Evolutionary conservation across 164 flowering plant genomes (phyloP).

Genomic region (Stephania japonica): DNA sequence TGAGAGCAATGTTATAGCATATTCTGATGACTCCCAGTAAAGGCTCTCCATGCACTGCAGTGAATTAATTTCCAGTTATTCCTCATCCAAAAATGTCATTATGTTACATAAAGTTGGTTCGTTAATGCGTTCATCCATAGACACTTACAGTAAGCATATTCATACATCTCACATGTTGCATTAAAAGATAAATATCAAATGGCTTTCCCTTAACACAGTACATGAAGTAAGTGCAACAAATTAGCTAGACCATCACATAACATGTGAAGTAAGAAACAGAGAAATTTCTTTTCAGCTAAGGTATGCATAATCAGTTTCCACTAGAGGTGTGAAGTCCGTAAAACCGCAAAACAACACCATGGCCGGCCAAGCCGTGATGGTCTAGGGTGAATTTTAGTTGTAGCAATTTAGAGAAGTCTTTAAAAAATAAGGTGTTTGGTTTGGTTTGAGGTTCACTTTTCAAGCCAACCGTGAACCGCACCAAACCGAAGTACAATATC

Average conservation of each 20-base stretch:
- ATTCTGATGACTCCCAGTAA: constrained; percentile 88
- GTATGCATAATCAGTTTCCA: background rate
- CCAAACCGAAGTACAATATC: too few species aligned
- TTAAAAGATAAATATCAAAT: too few species aligned
- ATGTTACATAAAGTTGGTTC: background rate
- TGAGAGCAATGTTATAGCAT: constrained; percentile 91
- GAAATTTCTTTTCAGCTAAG: background rate
- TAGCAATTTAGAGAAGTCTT: too few species aligned
- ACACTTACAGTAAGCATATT: background rate
- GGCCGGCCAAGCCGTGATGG: too few species aligned
- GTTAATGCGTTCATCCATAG: too few species aligned
- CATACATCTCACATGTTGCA: background rate
- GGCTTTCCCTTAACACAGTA: background rate
- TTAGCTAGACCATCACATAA: background rate
- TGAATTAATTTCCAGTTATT: background rate
- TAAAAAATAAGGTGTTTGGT: too few species aligned
- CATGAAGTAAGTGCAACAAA: background rate
- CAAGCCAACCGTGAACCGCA: too few species aligned
- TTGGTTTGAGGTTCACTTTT: too few species aligned
- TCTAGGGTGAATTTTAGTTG: too few species aligned
- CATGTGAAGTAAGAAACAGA: background rate
- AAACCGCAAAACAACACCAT: too few species aligned
- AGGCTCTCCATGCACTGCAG: constrained; percentile 93
- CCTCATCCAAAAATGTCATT: background rate
- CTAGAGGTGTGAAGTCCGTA: too few species aligned